These are phyloP conservation scores for Alloteropsis semialata DNA, from an alignment of 176 grass and related monocot species.

Conservation along the genomic window DNA sequence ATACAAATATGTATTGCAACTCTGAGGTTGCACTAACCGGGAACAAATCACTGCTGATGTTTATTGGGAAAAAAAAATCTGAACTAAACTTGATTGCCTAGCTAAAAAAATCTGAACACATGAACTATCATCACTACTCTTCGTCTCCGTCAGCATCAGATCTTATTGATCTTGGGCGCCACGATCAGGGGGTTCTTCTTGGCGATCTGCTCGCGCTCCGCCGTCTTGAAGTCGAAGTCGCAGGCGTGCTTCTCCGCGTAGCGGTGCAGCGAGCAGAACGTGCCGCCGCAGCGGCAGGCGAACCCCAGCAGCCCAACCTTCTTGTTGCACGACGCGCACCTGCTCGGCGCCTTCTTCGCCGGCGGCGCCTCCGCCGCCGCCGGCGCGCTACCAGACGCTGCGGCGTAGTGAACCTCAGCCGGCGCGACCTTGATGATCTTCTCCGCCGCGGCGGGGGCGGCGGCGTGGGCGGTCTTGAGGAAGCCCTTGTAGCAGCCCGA, in stretches of 20 bases:
- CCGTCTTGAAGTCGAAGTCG: constrained; percentile 45
- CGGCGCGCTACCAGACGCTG: not conserved
- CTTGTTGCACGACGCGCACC: constrained; percentile 47
- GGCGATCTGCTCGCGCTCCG: constrained; percentile 21
- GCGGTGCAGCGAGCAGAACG: constrained; percentile 50
- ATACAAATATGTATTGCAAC: not conserved
- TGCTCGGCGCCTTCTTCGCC: not conserved
- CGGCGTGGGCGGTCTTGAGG: not conserved
- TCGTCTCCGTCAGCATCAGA: not conserved
- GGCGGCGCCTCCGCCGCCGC: not conserved
- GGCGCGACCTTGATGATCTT: not conserved
- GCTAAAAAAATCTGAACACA: not conserved
- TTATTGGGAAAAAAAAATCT: not conserved
- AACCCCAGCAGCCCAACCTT: constrained; percentile 55
- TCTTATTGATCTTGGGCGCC: constrained; percentile 38
- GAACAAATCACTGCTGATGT: not conserved
- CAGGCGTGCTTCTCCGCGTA: constrained; percentile 40
- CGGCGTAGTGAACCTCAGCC: not conserved
- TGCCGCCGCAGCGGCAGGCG: constrained; percentile 52
- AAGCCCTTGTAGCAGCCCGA: constrained; percentile 39
- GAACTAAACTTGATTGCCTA: not conserved
- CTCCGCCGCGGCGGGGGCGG: not conserved
- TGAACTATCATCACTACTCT: not conserved
- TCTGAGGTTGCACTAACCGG: not conserved
- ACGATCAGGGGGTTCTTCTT: constrained; percentile 42